phyloP scores from a whole-genome alignment of 176 grass and related monocot genomes.

The Bonia amplexicaulis region DNA sequence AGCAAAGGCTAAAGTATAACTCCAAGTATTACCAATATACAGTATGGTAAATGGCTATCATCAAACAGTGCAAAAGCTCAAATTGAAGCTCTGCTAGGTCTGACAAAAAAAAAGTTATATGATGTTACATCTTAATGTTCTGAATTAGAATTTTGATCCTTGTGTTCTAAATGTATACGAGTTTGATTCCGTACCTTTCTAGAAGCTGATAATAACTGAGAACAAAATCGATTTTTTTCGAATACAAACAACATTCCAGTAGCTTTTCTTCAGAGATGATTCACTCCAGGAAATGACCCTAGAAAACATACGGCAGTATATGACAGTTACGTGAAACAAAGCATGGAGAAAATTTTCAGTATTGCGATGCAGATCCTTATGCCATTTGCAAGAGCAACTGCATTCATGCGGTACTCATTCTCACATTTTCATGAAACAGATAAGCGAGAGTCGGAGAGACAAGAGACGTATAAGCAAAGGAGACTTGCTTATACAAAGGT shows the following conservation, averaged over 20 bases:
- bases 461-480: background rate
- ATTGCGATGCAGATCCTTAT: background rate
- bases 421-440: constrained; percentile 13
- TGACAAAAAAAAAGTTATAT: background rate
- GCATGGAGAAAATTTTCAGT: background rate
- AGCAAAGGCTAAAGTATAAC: background rate
- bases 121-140: background rate
- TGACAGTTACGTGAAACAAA: background rate
- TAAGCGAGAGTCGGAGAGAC: background rate
- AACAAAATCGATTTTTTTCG: background rate
- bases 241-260: too few species aligned
- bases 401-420: background rate
- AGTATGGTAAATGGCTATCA: background rate
- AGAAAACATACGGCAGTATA: background rate
- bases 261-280: background rate
- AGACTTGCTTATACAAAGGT: too few species aligned
- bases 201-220: background rate
- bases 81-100: background rate
- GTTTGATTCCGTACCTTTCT: background rate
- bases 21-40: too few species aligned
- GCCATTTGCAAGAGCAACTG: background rate
- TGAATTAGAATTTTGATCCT: too few species aligned
- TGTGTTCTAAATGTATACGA: background rate
- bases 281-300: background rate
- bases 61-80: background rate